Evolutionary conservation across 805 yeast genomes (phyloP).

Genomic region (Lipomyces chichibuensis): DNA sequence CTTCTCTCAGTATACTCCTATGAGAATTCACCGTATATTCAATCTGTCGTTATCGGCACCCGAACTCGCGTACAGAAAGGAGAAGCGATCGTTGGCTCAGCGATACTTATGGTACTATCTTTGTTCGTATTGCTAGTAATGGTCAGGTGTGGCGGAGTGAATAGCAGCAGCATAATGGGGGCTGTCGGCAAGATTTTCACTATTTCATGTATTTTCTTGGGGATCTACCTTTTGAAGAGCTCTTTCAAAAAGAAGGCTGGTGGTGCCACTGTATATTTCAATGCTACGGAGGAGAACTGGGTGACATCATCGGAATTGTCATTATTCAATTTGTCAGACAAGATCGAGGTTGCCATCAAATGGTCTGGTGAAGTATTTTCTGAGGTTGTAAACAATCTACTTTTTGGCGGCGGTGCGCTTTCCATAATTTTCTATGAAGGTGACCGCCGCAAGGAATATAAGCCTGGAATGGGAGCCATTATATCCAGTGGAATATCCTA

Average conservation of each 20-base stretch:
- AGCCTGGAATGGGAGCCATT: background rate
- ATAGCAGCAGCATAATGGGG: background rate
- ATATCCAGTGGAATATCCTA: background rate
- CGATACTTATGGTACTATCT: too few species aligned
- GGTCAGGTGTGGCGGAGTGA: background rate
- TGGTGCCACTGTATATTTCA: constrained; percentile 4
- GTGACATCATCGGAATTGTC: background rate
- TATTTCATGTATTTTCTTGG: background rate
- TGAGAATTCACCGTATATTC: constrained; percentile 1
- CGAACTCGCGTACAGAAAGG: constrained; percentile 1
- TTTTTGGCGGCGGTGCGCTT: too few species aligned
- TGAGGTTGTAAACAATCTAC: too few species aligned
- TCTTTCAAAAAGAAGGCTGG: background rate
- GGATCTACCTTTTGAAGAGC: constrained; percentile 2
- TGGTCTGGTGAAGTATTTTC: background rate
- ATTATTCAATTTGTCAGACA: background rate
- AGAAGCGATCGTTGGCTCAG: background rate
- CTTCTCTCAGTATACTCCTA: background rate
- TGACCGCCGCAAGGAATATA: too few species aligned
- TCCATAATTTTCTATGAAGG: too few species aligned
- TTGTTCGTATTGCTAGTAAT: too few species aligned
- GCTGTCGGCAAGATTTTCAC: background rate
- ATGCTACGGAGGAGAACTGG: constrained; percentile 1
- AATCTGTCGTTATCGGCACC: background rate
- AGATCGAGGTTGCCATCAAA: constrained; percentile 2